Percentiles rank a stretch among this genome's conserved stretches.
Conservation (phyloP, 139 green algal genomes). For the Raphidocelis subcapitata region DNA sequence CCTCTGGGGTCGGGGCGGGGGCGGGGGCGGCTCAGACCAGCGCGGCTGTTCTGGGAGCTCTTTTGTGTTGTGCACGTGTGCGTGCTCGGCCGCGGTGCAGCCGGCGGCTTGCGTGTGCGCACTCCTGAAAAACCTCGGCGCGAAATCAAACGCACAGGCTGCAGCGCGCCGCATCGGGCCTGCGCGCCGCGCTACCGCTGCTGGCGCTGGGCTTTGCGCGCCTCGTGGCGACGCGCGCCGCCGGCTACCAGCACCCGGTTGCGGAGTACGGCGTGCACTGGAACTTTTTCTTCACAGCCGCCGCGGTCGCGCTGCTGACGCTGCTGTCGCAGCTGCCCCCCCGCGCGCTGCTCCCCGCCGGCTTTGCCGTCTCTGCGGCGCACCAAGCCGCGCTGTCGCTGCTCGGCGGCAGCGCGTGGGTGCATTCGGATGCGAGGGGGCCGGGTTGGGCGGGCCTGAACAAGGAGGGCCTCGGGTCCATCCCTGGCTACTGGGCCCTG, state of each 20-base stretch:
- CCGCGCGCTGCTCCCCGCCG: slow-evolving; percentile 7
- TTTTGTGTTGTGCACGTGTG: too few relatives aligned
- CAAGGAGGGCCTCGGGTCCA: slow-evolving; percentile 81
- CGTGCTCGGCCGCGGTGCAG: too few relatives aligned
- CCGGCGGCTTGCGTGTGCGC: too few relatives aligned
- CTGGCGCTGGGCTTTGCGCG: slow-evolving; percentile 50
- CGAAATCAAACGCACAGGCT: too few relatives aligned
- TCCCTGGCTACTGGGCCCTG: slow-evolving; percentile 75
- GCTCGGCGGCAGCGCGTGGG: slow-evolving; percentile 37
- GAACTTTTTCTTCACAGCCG: slow-evolving; percentile 97
- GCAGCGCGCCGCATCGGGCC: background rate
- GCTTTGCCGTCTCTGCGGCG: slow-evolving; percentile 15
- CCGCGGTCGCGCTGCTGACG: slow-evolving; percentile 50
- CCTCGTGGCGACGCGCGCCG: slow-evolving; percentile 35
- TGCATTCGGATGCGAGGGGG: slow-evolving; percentile 38
- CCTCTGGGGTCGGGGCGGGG: too few relatives aligned
- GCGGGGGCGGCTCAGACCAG: too few relatives aligned
- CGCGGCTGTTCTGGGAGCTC: too few relatives aligned
- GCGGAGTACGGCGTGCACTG: slow-evolving; percentile 93
- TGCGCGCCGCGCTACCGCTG: slow-evolving; percentile 28
- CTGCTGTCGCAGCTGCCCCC: background rate
- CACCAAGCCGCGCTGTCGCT: slow-evolving; percentile 55
- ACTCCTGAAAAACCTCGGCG: too few relatives aligned
- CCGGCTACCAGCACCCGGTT: slow-evolving; percentile 78
- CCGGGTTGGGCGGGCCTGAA: slow-evolving; percentile 59